Evolutionary conservation across 2,329 filamentous ascomycete species (phyloP), one percentile per base, ranked within the genome.

Genomic region (Fusarium ramigenum): DNA sequence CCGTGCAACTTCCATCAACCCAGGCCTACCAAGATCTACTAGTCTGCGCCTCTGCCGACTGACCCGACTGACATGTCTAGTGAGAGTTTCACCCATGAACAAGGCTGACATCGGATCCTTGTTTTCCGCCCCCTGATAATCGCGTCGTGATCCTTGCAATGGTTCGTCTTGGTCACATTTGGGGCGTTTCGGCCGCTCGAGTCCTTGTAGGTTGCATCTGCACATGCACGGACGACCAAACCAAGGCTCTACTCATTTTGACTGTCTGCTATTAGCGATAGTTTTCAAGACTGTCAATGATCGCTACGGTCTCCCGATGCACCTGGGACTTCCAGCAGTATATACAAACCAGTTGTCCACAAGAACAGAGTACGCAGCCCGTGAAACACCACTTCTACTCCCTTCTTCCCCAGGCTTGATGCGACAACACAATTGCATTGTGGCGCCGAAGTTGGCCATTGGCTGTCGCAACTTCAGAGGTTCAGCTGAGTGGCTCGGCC

Each of bases 381-480:
- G 28, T 30, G 28, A 30, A 30, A 30, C 28, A 3, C 28, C 28
- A 21, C 8, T 30, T 28, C 4, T 4, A 2, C 18, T 46, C 4
- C 5, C 5, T 19, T 43, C 0, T n/a, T 5, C 9, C 21, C 15
- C 39, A 14, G 49, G 30, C 2, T 23, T 18, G 12, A 40, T 30
- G 28, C n/a, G 16, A 25, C 12, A 18, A 32, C n/a, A 28, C 25
- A 39, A 59, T 36, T 39, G 32, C 30, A 21, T 19, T 39, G 3
- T n/a, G 16, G 6, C 23, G 9, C 7, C 10, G 0, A 14, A 19
- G 1, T 15, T 34, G 6, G 9, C 9, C 4, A 5, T 6, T 8
- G 4, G 8, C 1, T 2, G 15, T 60, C 23, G 49, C 11, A 60
- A 14, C 7, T 21, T 42, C 9, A 23, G 23, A 3, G 21, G 9